Conservation (phyloP, 2,329 filamentous ascomycete species). For the Cladosporium oxysporum region DNA sequence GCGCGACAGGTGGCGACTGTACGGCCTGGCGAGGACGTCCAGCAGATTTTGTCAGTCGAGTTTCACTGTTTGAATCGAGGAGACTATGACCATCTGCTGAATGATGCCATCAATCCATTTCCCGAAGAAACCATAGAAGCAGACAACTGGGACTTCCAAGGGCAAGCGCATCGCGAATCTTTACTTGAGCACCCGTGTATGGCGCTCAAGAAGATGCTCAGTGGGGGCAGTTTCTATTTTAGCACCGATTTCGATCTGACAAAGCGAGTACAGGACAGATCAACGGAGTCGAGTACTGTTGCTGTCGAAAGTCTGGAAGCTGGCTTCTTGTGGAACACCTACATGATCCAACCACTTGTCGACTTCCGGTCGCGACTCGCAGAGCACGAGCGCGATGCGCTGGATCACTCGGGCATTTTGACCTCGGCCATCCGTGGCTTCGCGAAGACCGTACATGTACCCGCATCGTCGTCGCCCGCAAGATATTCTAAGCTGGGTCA, state of each 20-base stretch:
- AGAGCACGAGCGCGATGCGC: conserved; percentile 69
- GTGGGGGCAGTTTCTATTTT: conserved; percentile 96
- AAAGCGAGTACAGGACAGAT: conserved; percentile 84
- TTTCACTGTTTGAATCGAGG: conserved; percentile 89
- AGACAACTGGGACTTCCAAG: conserved; percentile 55
- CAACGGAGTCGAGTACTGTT: conserved; percentile 61
- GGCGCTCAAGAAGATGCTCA: conserved; percentile 85
- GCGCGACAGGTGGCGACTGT: conserved; percentile 78
- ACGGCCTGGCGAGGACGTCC: conserved; percentile 83
- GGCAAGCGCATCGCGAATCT: conserved; percentile 64
- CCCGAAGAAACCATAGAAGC: conserved; percentile 55
- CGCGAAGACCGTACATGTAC: conserved; percentile 82
- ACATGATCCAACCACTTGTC: conserved; percentile 93
- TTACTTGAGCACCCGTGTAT: conserved; percentile 83
- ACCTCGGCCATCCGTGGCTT: conserved; percentile 95
- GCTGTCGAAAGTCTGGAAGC: conserved; percentile 92
- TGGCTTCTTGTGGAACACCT: conserved; percentile 95
- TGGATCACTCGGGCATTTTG: conserved; percentile 85
- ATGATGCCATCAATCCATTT: conserved; percentile 59
- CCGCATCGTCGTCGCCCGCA: conserved; percentile 72
- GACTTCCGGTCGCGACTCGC: conserved; percentile 83
- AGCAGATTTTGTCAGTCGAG: conserved; percentile 81
- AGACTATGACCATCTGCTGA: conserved; percentile 77
- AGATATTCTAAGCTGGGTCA: conserved; percentile 66
- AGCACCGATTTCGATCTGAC: conserved; percentile 98